Percentiles rank a stretch among this genome's conserved stretches.
phyloP scores from a whole-genome alignment of 2,329 filamentous ascomycete species.

The Dichotomopilus funicola region DNA sequence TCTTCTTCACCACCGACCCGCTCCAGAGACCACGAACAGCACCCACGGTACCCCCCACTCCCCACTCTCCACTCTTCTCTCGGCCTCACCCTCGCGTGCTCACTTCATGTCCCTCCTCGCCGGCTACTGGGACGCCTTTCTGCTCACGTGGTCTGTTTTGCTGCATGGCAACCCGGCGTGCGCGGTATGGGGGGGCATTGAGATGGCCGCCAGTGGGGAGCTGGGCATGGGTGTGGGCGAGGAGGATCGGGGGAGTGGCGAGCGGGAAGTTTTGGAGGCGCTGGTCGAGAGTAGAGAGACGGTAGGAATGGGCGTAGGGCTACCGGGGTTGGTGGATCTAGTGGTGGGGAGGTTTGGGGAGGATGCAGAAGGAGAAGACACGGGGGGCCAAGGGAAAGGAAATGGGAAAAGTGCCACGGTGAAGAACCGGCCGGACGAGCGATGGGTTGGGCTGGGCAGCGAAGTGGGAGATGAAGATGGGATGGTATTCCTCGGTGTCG shows the following conservation, averaged over 20 bases:
- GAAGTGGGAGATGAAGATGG: slow-evolving; percentile 70
- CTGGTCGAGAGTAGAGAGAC: slow-evolving; percentile 48
- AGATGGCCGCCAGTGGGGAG: slow-evolving; percentile 83
- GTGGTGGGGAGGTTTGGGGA: slow-evolving; percentile 78
- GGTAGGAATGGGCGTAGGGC: slow-evolving; percentile 33
- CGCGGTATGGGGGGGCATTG: slow-evolving; percentile 74
- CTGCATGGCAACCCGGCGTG: slow-evolving; percentile 82
- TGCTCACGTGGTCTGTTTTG: slow-evolving; percentile 78
- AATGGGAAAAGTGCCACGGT: slow-evolving; percentile 23
- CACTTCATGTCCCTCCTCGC: slow-evolving; percentile 68
- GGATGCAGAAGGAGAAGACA: background rate
- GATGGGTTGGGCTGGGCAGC: slow-evolving; percentile 69
- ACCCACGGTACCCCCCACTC: slow-evolving; percentile 31
- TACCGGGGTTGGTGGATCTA: slow-evolving; percentile 80
- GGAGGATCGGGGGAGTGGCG: slow-evolving; percentile 88
- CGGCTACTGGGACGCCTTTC: slow-evolving; percentile 70
- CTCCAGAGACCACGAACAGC: slow-evolving; percentile 31
- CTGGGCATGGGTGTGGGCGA: slow-evolving; percentile 91
- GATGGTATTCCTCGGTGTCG: slow-evolving; percentile 76
- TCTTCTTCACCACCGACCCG: slow-evolving; percentile 64
- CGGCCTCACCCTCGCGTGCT: slow-evolving; percentile 49
- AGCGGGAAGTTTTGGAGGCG: slow-evolving; percentile 89
- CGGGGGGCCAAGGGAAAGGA: background rate
- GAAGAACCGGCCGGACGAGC: slow-evolving; percentile 24
- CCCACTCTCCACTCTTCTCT: slow-evolving; percentile 62